These are phyloP conservation scores for Colletotrichum tropicale DNA, from an alignment of 2,329 filamentous ascomycete genomes.

Conservation along the genomic window DNA sequence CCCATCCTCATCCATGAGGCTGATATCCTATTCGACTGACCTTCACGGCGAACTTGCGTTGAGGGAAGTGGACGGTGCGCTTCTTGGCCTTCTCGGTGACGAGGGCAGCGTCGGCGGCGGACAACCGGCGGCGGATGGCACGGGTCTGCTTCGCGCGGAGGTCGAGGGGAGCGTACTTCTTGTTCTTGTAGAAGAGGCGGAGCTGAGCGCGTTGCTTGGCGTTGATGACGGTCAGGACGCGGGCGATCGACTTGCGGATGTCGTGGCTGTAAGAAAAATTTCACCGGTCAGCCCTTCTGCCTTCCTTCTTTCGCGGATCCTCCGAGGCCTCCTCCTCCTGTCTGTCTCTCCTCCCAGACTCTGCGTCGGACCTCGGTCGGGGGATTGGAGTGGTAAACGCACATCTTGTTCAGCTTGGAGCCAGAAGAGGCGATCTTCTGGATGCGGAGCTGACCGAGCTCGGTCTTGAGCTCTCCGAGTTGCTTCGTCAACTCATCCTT, in stretches of 20 bases:
- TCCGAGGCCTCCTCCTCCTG: constrained; percentile 2
- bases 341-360: neutral
- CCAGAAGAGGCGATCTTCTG: constrained; percentile 97
- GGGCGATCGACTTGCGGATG: constrained; percentile 98
- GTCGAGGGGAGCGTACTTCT: constrained; percentile 99
- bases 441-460: constrained; percentile 94
- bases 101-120: constrained; percentile 84
- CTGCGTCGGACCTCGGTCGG: neutral
- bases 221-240: constrained; percentile 99
- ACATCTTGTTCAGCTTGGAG: constrained; percentile 98
- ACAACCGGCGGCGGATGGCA: constrained; percentile 94
- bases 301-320: neutral
- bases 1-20: neutral
- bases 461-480: constrained; percentile 92
- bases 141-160: constrained; percentile 98
- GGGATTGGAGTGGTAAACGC: constrained; percentile 43
- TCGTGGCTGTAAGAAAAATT: constrained; percentile 73
- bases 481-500: constrained; percentile 98
- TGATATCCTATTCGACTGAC: constrained; percentile 49
- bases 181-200: constrained; percentile 99
- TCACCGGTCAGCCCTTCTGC: constrained; percentile 10
- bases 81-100: constrained; percentile 96
- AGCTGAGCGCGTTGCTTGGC: constrained; percentile 98
- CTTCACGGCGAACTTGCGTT: constrained; percentile 99
- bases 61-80: constrained; percentile 93